Base-by-base conservation (phyloP, 495 filamentous ascomycete genomes). In the Aspergillus sclerotiicarbonarius region DNA sequence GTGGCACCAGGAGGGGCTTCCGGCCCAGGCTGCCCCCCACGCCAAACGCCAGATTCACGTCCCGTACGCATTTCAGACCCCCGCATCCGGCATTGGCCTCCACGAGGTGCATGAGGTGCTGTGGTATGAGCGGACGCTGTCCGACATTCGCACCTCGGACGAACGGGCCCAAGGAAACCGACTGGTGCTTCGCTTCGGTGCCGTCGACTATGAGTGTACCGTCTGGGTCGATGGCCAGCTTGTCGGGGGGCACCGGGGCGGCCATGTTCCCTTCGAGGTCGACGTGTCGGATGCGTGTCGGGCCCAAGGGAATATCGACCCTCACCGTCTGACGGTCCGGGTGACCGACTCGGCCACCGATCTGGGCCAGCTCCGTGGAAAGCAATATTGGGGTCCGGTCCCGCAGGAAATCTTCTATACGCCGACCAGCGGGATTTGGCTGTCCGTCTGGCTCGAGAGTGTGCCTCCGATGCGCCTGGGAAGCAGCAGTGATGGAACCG, bases 51-150 rank as follows among this genome's bases (percentile, higher is more conserved):
- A 67, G 5, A 86, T 85, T 58, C 67, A 75, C 41, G 82, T 86
- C 16, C 82, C 82, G 2, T 86, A 80, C 58, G 81, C 77, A 0
- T 86, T 84, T 64, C 83, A 85, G 66, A 73, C 76, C 13, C 75
- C 74, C 8, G 82, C 81, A 0, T 84, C 81, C 1, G 82, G 81
- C 2, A 77, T 86, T 29, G 62, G 75, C 50, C 72, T 83, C 30
- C 72, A 73, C 51, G 76, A 76, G 53, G 82, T 75, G 8, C 83
- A 86, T 65, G 82, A 86, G 64, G 75, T 85, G 1, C 56, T 85
- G 20, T 85, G 82, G 83, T 85, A 86, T 56, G 81, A 85, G 61
- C 72, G 80, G 3, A 58, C 12, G 0, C 71, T 85, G 41, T 60
- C 51, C 0, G 81, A 84, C 53, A 67, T 82, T 35, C 80, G 81